Percentiles rank a stretch among this genome's conserved stretches.
phyloP scores from a whole-genome alignment of 2,329 filamentous ascomycete species.

The Fusarium sp. region DNA sequence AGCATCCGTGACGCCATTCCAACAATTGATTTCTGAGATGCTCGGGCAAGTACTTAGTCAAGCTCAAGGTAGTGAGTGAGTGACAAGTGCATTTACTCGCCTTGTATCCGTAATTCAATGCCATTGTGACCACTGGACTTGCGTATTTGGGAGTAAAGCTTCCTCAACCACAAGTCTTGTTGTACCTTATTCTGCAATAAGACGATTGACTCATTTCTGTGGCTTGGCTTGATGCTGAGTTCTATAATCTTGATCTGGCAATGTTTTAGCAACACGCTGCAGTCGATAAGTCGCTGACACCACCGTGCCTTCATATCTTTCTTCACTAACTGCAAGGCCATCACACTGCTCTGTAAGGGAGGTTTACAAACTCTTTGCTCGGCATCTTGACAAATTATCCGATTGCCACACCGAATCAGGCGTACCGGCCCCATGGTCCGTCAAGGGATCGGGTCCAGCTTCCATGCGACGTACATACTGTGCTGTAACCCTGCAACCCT shows the following conservation, averaged over 20 bases:
- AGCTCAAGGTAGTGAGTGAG: not conserved
- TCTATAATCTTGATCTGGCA: not conserved
- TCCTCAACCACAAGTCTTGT: not conserved
- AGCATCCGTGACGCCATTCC: constrained; percentile 4
- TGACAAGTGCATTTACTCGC: too few relatives aligned
- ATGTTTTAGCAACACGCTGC: not conserved
- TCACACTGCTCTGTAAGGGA: constrained; percentile 29
- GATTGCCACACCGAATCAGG: constrained; percentile 20
- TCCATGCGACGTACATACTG: not conserved
- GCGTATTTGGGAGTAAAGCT: not conserved
- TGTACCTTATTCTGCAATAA: not conserved
- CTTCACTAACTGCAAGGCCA: constrained; percentile 4
- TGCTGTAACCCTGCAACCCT: constrained; percentile 13
- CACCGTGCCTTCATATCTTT: not conserved
- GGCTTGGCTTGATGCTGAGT: not conserved
- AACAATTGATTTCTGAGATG: constrained; percentile 3
- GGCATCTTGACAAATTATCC: constrained; percentile 28
- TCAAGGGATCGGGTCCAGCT: constrained; percentile 8
- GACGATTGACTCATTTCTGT: not conserved
- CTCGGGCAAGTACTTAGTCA: constrained; percentile 11
- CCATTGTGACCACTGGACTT: not conserved
- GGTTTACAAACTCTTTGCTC: constrained; percentile 28
- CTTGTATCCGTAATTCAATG: not conserved
- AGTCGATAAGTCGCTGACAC: not conserved
- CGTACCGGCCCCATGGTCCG: constrained; percentile 15